Base-by-base conservation (phyloP, 306 rosid species). In the Ormosia semicastrata region DNA sequence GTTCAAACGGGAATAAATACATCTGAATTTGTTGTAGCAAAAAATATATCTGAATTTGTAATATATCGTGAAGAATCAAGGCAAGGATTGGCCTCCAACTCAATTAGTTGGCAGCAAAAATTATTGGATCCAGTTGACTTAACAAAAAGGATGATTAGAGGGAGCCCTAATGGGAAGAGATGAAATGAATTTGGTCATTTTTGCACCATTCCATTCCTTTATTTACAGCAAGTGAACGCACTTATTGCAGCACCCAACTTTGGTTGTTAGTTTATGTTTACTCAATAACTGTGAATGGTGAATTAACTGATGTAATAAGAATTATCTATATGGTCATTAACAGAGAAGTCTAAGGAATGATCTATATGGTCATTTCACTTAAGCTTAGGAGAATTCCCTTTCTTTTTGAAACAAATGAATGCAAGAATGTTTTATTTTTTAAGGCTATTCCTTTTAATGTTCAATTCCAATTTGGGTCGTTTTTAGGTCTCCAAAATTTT, bases 111-210 rank as follows among this genome's bases (percentile, higher is more conserved):
- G 62, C 13, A 41, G 34, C 77, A 54, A 78, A 36, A 60, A 39
- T 34, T 72, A 77, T 50, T 77, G 80, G 82, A 60, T 62, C 24
- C 14, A 56, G 52, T 66, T 84, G 91, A 86, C 91, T 80, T 60
- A 4, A 41, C 32, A n/a, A 39, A 64, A 57, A 18, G 58, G 60
- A 53, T 64, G 32, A 49, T 40, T 30, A 65, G 32, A n/a, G n/a
- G 44, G 37, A 7, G 62, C 29, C 47, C 17, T n/a, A 82, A 60
- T 54, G 52, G 73, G 60, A 56, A 77, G 68, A 75, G 62, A 85
- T 64, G 52, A 81, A 57, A 41, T 85, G 89, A 81, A 88, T 81
- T 60, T 64, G 82, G 86, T n/a, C n/a, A n/a, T n/a, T n/a, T n/a
- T n/a, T n/a, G n/a, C n/a, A n/a, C n/a, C n/a, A n/a, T n/a, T n/a